These are phyloP conservation scores for Datura wrightii DNA, from an alignment of 257 asterid species.

Conservation along the genomic window DNA sequence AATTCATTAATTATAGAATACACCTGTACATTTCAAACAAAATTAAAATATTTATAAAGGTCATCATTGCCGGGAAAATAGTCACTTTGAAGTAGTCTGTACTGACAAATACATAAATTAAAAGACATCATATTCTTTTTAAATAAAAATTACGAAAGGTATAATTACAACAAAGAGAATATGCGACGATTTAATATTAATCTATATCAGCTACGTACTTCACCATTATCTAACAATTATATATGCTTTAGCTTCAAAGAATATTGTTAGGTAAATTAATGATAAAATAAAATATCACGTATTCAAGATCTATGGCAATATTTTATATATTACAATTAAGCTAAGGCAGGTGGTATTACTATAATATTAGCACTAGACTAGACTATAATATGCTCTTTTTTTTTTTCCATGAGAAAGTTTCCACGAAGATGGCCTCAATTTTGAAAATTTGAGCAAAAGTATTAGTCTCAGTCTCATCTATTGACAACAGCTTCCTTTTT, in stretches of 20 bases:
- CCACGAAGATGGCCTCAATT: neutral
- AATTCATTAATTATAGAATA: too few species aligned
- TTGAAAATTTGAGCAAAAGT: neutral
- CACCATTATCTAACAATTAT: neutral
- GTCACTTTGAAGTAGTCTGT: neutral
- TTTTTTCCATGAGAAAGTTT: neutral
- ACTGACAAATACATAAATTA: neutral
- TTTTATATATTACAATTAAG: neutral
- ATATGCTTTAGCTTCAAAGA: neutral
- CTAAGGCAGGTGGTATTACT: neutral
- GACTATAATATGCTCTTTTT: too few species aligned
- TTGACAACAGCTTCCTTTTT: neutral
- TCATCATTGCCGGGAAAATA: neutral
- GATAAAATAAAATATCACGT: neutral
- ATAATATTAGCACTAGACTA: neutral
- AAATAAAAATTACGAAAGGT: neutral
- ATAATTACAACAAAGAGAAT: neutral
- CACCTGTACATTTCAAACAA: too few species aligned
- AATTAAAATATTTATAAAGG: too few species aligned
- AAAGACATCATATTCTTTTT: neutral
- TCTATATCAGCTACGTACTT: neutral
- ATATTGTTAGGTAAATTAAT: conserved; percentile 9
- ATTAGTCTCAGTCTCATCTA: neutral
- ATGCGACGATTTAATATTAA: neutral
- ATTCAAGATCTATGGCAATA: neutral